Base-by-base conservation (phyloP, 495 filamentous ascomycete species). In the Aspergillus saccharolyticus region DNA sequence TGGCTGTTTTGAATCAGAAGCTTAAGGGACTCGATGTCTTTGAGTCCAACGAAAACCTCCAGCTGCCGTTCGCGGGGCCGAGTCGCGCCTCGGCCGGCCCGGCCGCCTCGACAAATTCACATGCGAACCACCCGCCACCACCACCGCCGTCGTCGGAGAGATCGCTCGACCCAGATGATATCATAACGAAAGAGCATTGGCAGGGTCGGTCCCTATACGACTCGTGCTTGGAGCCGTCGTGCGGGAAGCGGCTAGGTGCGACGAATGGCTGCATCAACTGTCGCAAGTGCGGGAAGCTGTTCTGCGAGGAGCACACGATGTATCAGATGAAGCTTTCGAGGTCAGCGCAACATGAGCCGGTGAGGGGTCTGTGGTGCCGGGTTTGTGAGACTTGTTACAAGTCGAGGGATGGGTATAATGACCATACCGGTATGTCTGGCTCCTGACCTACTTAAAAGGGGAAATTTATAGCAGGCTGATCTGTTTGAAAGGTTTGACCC, bases 321-420 rank as follows among this genome's bases (percentile, higher is more conserved):
- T 98, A 97, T 64, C 92, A 97, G 74, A 97, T 97, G 89, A 97
- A 94, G 79, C 82, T 98, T 18, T 96, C 90, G 10, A 80, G 92
- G 47, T 86, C 90, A 5, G 94, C 95, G 4, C 82, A 86, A 59
- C 90, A 96, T 76, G 95, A 98, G 61, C 95, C 95, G 0, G 87
- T 96, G 0, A 75, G 95, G 59, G 94, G 94, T 1, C 80, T 92
- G 55, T 98, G 94, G 94, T 95, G 89, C 65, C 74, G 94, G 30
- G 92, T 96, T 4, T 98, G 94, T 68, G 95, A 97, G 72, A 97
- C 94, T 22, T 98, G 94, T 70, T 98, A 93, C 73, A 97, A 96
- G 74, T 94, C 89, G 18, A 80, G 95, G 59, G 90, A 92, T 39
- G 95, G 95, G 3, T 98, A 97, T 70, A 96, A 92, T 66, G 93